Evolutionary conservation across 306 rosid genomes (phyloP), one percentile per base, ranked within the genome.

Genomic region (Trifolium pratense): DNA sequence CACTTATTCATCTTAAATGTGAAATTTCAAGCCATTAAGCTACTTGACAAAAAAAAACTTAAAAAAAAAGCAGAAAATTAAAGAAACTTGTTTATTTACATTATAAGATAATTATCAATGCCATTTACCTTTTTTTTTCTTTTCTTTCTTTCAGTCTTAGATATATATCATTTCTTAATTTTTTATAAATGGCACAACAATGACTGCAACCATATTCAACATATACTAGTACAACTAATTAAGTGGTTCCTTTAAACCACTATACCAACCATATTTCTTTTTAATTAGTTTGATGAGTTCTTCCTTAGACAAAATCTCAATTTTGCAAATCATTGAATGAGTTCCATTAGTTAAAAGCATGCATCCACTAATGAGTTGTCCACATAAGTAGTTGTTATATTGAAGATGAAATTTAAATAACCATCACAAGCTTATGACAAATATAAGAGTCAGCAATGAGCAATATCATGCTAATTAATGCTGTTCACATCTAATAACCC

Each of bases 361-460:
- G 14, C 34, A 21, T n/a, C n/a, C n/a, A 42, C 36, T 29, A 56
- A 34, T 34, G 21, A 62, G 53, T 56, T 71, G 76, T 72, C 17
- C 10, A 74, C 12, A 15, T 31, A 32, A 56, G 11, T 58, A 20
- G 71, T 55, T n/a, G n/a, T n/a, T 65, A 57, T 61, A 71, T 52
- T 17, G 61, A 75, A 46, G 53, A 57, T 48, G 5, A 16, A 9
- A 26, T 48, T 64, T 29, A 66, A 65, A 66, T 32, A 57, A 16
- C 34, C 1, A 23, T n/a, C 6, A 57, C 26, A 13, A 26, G 39
- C 39, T 15, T 64, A 78, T 82, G 77, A 78, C 74, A 53, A 53
- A 55, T 67, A 51, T 16, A 51, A 58, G 57, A 63, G 53, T 69
- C 76, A 59, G 69, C 53, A n/a, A n/a, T n/a, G n/a, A n/a, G n/a